A percentile compares a stretch with the other conserved stretches of the same genome.
Conservation (phyloP, 2,329 filamentous ascomycete genomes). For the Xylaria sp. region DNA sequence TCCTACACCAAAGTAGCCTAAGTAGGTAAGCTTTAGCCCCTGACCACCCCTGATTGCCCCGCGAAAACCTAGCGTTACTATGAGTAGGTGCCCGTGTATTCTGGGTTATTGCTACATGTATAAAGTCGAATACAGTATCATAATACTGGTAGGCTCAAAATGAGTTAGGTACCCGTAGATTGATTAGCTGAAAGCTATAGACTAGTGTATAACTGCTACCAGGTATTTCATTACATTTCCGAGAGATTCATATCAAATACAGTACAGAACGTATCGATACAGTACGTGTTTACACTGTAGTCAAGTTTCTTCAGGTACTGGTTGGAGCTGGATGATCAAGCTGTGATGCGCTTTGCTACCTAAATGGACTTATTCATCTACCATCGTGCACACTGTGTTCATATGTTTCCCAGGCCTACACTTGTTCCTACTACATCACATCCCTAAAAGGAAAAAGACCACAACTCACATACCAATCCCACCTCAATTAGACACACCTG, state of each 20-base stretch:
- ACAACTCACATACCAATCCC: constrained; percentile 13
- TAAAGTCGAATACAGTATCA: too few relatives aligned
- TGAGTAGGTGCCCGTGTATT: too few relatives aligned
- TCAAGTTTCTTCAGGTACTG: background rate
- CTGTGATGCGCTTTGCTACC: background rate
- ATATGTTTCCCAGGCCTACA: background rate
- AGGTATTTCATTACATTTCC: background rate
- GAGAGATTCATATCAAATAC: background rate
- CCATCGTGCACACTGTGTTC: background rate
- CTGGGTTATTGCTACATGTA: too few relatives aligned
- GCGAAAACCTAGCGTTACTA: background rate
- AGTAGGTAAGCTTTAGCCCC: background rate
- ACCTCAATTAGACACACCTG: background rate
- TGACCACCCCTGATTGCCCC: constrained; percentile 20
- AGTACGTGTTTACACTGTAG: background rate
- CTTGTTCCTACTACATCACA: background rate
- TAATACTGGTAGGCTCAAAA: too few relatives aligned
- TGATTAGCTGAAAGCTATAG: too few relatives aligned
- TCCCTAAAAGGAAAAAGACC: background rate
- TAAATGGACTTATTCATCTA: background rate
- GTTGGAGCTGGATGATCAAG: background rate
- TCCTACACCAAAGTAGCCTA: background rate
- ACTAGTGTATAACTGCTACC: too few relatives aligned
- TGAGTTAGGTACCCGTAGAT: too few relatives aligned
- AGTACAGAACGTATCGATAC: background rate